phyloP scores from a whole-genome alignment of 768 basidiomycete genomes.

The Hygrocybe punicea region DNA sequence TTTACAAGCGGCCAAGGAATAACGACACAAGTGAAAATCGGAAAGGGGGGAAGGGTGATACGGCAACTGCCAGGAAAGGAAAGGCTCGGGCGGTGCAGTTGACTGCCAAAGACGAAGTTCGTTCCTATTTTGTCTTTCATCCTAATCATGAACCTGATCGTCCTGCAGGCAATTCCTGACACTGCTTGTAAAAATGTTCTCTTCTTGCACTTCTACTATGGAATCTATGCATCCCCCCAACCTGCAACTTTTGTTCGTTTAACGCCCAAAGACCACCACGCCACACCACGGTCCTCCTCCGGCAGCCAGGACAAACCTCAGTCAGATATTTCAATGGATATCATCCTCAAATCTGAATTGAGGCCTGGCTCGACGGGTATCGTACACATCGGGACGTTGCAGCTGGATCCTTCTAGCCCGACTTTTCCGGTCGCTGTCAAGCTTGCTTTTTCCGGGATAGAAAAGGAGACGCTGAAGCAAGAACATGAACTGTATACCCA shows the following conservation, averaged over 20 bases:
- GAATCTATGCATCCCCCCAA: constrained; percentile 10
- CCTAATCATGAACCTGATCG: constrained; percentile 5
- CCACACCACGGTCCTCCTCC: neutral
- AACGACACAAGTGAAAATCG: constrained; percentile 11
- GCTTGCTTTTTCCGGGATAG: constrained; percentile 7
- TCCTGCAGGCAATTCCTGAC: constrained; percentile 15
- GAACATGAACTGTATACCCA: constrained; percentile 13
- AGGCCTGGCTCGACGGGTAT: constrained; percentile 15
- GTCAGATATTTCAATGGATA: constrained; percentile 10
- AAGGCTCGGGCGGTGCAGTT: neutral
- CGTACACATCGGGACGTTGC: constrained; percentile 13
- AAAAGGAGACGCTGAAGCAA: constrained; percentile 8
- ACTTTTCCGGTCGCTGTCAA: constrained; percentile 10
- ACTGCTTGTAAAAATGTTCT: neutral
- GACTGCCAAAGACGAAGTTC: neutral
- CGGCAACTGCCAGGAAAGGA: too few species aligned
- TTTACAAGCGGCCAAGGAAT: neutral
- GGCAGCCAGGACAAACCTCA: neutral
- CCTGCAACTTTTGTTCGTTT: constrained; percentile 13
- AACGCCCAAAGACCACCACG: neutral
- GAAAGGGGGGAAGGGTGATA: constrained; percentile 1
- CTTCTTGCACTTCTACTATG: neutral
- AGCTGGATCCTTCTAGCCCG: neutral
- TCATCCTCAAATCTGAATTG: constrained; percentile 15
- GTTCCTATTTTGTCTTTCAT: neutral